Conservation (phyloP, 805 yeast species). For the Candida alai region DNA sequence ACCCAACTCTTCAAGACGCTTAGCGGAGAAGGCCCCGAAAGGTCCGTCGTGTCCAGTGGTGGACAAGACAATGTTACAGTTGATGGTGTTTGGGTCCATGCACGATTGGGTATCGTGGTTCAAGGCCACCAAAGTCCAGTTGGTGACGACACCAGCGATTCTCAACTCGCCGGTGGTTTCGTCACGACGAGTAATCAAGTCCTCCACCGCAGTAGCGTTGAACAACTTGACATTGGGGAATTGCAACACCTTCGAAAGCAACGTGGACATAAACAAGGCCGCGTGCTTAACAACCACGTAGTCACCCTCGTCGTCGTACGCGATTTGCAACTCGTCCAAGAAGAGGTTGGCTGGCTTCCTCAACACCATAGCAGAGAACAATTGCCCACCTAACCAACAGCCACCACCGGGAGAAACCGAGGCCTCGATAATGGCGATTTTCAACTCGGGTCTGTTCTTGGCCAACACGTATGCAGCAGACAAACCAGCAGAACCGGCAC, state of each 20-base stretch:
- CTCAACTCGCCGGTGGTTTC: constrained; percentile 52
- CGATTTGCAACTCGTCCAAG: constrained; percentile 58
- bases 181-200: constrained; percentile 67
- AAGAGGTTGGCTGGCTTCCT: constrained; percentile 76
- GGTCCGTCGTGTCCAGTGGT: constrained; percentile 84
- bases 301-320: constrained; percentile 76
- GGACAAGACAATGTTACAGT: constrained; percentile 58
- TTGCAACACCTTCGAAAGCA: constrained; percentile 62
- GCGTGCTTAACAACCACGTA: constrained; percentile 80
- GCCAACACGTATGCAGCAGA: constrained; percentile 74
- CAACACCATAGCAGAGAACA: constrained; percentile 74
- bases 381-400: constrained; percentile 73
- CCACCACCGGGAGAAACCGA: constrained; percentile 81
- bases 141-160: constrained; percentile 77
- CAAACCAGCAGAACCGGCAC: constrained; percentile 76
- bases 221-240: constrained; percentile 74
- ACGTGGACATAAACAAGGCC: constrained; percentile 69
- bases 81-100: constrained; percentile 81
- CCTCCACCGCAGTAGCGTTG: constrained; percentile 80
- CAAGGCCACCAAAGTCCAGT: constrained; percentile 76
- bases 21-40: constrained; percentile 75
- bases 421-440: constrained; percentile 70
- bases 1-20: constrained; percentile 45
- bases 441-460: constrained; percentile 69
- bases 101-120: constrained; percentile 75